Base-by-base conservation (phyloP, 2,329 filamentous ascomycete genomes). In the Neofusicoccum cordaticola region DNA sequence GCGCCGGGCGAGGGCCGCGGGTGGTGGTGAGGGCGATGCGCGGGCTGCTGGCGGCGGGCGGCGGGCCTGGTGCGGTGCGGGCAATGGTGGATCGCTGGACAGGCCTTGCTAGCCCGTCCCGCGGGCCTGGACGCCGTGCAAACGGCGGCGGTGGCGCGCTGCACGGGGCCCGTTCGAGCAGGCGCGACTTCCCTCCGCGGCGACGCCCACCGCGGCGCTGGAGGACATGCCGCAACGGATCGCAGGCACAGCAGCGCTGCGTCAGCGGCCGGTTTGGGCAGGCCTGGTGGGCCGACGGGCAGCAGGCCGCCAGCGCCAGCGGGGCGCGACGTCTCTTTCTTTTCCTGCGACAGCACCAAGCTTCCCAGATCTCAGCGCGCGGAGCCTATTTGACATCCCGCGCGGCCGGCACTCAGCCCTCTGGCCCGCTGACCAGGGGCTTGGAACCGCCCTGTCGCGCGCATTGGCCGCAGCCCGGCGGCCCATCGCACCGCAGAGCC, bases 401-500 rank as follows among this genome's bases (percentile, higher is more conserved):
- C 27, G 27, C 27, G 27, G 27, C 27, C 27, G 47, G 19, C 22
- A 22, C 39, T 60, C 56, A 60, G 56, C 56, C 56, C 56, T 60
- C 27, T 37, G 56, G 56, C 56, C 53, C 41, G 42, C 56, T 45
- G 56, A 60, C 56, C 56, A 60, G 56, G 56, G 56, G 56, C 56
- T 35, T 60, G 56, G 56, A 60, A 60, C 56, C 39, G 41, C 56
- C 42, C 37, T 42, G 53, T 34, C 53, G 48, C 48, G 48, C 48
- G 50, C 50, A 52, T 39, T 52, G 50, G 50, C 50, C 50, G 50
- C 22, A 22, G 31, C 50, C 35, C 27, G 50, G 39, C 53, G 53
- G 53, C 34, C 53, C 53, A 58, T 58, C 53, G 53, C 42, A 60
- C 56, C 56, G 56, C 42, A 60, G 56, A 37, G 56, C 56, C 56